phyloP scores from a whole-genome alignment of 805 yeast genomes.

The Dipodascopsis uninucleata region DNA sequence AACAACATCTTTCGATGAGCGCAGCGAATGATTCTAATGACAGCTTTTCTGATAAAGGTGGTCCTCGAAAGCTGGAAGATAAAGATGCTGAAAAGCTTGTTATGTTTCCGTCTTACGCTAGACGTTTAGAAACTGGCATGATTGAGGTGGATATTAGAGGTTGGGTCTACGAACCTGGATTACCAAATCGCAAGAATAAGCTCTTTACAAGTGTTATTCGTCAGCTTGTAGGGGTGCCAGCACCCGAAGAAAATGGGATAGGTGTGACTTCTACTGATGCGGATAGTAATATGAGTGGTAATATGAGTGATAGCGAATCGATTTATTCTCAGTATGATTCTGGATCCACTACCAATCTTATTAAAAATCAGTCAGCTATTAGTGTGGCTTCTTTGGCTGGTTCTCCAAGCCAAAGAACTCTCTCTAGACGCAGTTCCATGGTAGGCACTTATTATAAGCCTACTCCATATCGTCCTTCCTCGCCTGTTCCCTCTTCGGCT shows the following conservation, averaged over 20 bases:
- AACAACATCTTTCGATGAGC: conserved; percentile 1
- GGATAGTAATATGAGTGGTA: conserved; percentile 10
- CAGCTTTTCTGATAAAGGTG: not conserved
- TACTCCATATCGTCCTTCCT: conserved; percentile 4
- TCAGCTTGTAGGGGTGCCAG: conserved; percentile 51
- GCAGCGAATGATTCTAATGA: not conserved
- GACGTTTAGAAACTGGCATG: conserved; percentile 36
- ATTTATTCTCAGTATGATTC: too few species aligned
- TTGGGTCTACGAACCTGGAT: conserved; percentile 65
- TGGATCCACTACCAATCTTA: too few species aligned
- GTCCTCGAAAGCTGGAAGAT: conserved; percentile 11
- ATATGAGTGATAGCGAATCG: conserved; percentile 1
- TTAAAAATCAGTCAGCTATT: too few species aligned
- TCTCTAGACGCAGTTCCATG: conserved; percentile 14
- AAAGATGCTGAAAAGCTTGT: conserved; percentile 54
- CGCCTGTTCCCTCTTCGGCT: conserved; percentile 6
- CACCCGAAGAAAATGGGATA: conserved; percentile 9
- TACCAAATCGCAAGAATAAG: conserved; percentile 65
- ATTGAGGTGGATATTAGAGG: conserved; percentile 67
- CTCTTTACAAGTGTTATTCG: conserved; percentile 64
- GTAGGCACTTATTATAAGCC: conserved; percentile 1
- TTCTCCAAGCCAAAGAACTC: conserved; percentile 5
- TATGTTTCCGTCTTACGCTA: conserved; percentile 56
- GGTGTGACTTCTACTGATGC: conserved; percentile 3
- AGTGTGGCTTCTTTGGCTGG: conserved; percentile 7